Conservation (phyloP, 106 monocot species). For the Phalaenopsis equestris region DNA sequence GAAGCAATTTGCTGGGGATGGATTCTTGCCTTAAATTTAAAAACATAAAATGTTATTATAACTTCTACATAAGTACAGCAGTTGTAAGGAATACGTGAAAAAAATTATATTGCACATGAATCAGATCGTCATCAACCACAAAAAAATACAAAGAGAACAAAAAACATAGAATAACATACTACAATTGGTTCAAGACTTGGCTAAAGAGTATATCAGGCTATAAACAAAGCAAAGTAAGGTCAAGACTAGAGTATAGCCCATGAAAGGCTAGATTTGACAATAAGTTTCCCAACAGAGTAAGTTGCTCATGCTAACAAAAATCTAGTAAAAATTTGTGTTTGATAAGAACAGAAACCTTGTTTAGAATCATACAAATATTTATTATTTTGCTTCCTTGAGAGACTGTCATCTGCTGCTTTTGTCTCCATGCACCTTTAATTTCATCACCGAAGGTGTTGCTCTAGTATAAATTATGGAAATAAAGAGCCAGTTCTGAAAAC, state of each 20-base stretch:
- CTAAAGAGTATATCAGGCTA: background rate
- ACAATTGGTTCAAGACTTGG: background rate
- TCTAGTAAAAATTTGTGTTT: background rate
- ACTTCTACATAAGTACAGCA: background rate
- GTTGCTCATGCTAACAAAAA: background rate
- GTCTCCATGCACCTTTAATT: background rate
- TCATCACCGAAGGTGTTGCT: background rate
- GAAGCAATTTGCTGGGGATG: conserved; percentile 82
- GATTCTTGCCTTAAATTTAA: conserved; percentile 50
- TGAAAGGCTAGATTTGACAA: background rate
- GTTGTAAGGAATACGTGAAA: background rate
- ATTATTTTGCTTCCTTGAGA: background rate
- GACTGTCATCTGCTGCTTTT: background rate
- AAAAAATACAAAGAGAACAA: background rate
- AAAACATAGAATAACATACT: background rate
- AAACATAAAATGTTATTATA: background rate
- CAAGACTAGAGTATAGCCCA: background rate
- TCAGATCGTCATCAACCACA: background rate
- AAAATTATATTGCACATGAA: background rate
- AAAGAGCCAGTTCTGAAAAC: background rate
- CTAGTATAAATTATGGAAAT: background rate
- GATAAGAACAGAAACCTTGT: background rate
- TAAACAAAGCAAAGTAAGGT: background rate
- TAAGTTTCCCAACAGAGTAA: background rate
- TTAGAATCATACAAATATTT: background rate